Conservation (phyloP, 768 basidiomycete genomes). For the Hortiboletus flavorubellus region DNA sequence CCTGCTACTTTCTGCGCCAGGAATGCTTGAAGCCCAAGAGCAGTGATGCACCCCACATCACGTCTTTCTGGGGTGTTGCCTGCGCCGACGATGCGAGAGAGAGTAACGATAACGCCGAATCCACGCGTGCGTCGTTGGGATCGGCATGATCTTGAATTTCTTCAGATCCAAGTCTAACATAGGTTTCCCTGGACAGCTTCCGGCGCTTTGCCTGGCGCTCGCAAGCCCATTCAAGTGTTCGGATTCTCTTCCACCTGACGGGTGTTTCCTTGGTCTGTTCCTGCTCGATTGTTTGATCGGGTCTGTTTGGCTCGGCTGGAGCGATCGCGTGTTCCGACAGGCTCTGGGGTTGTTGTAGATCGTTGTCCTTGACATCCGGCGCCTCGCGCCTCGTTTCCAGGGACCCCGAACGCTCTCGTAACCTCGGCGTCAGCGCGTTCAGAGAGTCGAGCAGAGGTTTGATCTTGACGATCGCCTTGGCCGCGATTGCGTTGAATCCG, state of each 20-base stretch:
- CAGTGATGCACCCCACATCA: constrained; percentile 27
- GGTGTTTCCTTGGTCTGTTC: constrained; percentile 10
- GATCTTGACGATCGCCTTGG: constrained; percentile 20
- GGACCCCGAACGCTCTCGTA: constrained; percentile 1
- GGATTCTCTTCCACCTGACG: constrained; percentile 20
- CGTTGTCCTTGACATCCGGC: not conserved
- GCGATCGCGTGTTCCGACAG: not conserved
- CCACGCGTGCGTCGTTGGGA: constrained; percentile 12
- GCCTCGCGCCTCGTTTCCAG: not conserved
- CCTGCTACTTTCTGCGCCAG: constrained; percentile 23
- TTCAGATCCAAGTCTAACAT: constrained; percentile 16
- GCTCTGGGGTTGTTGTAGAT: not conserved
- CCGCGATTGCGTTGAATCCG: constrained; percentile 1
- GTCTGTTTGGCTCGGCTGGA: not conserved
- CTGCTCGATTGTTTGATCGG: not conserved
- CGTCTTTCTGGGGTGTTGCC: constrained; percentile 15
- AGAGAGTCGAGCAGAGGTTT: constrained; percentile 23
- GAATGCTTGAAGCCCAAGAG: constrained; percentile 31
- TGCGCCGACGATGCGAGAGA: constrained; percentile 23
- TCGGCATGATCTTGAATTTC: constrained; percentile 12
- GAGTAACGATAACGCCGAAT: constrained; percentile 30
- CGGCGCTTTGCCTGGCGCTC: constrained; percentile 38
- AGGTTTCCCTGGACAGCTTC: constrained; percentile 22
- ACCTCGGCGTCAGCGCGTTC: constrained; percentile 11
- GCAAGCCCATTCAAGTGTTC: constrained; percentile 46